These are phyloP conservation scores for Ustilago sp. DNA, from an alignment of 1,284 basidiomycete genomes.

Conservation along the genomic window DNA sequence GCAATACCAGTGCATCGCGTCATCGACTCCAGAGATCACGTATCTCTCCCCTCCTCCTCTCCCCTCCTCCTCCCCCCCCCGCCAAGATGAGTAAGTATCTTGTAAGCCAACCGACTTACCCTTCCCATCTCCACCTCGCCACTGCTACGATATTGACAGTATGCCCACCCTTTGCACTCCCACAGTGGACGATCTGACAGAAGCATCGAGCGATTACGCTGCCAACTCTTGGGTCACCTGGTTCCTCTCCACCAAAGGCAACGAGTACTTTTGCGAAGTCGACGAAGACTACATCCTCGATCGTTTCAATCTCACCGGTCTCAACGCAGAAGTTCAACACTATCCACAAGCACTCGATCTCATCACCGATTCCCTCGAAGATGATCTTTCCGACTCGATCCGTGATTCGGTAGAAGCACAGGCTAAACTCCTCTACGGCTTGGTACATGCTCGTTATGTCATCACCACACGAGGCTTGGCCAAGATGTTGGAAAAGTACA, in stretches of 20 bases:
- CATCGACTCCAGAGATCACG: too few relatives aligned
- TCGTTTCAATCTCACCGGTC: slow-evolving; percentile 95
- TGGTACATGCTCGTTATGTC: slow-evolving; percentile 68
- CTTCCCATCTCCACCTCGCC: too few relatives aligned
- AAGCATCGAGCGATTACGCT: slow-evolving; percentile 88
- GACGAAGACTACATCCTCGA: slow-evolving; percentile 99
- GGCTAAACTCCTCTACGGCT: slow-evolving; percentile 66
- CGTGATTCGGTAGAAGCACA: slow-evolving; percentile 67
- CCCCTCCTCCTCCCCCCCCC: too few relatives aligned
- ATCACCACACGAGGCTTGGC: slow-evolving; percentile 66
- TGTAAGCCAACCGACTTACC: too few relatives aligned
- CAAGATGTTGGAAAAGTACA: slow-evolving; percentile 70
- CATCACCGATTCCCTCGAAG: slow-evolving; percentile 77
- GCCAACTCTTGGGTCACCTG: slow-evolving; percentile 89
- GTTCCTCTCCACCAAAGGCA: slow-evolving; percentile 89
- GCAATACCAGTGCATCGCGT: not conserved
- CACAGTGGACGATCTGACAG: slow-evolving; percentile 83
- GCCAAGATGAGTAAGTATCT: slow-evolving; percentile 23
- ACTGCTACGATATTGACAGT: not conserved
- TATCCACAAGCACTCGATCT: slow-evolving; percentile 93
- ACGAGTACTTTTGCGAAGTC: slow-evolving; percentile 98
- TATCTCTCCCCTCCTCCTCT: not conserved
- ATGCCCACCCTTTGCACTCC: not conserved
- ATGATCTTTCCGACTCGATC: slow-evolving; percentile 62
- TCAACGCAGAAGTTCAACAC: slow-evolving; percentile 95